Base-by-base conservation (phyloP, 257 asterid genomes). In the Nicotiana tomentosiformis region DNA sequence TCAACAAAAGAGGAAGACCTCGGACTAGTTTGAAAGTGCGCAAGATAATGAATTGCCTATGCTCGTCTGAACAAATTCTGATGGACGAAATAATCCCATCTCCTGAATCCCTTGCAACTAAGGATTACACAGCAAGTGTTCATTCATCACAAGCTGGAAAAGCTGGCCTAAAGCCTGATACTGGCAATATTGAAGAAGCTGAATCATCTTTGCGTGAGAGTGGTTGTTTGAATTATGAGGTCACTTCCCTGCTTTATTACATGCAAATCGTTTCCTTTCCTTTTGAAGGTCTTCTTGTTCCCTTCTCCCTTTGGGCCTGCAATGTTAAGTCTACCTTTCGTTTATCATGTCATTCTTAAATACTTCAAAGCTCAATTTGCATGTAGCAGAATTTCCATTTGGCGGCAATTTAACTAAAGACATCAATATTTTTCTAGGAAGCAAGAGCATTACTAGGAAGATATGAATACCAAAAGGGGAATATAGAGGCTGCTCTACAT, bases 391-490 rank as follows among this genome's bases (percentile, higher is more conserved):
- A 69, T 39, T 33, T 35, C 29, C 15, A 35, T 69, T 69, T 69
- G 56, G 56, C 16, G 46, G 77, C 14, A 46, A 53, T 33, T 32
- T 67, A 69, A 80, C 79, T 57, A 80, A 43, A 62, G 23, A 20
- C 64, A 29, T 81, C 56, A 3, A 78, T 64, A 80, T 68, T 66
- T 43, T 77, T 86, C 72, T 92, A 95, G 99, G 99, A 95, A 91
- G 99, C 98, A 46, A 93, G 99, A 85, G 98, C 99, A 18, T 83
- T 95, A 84, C 86, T 95, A 82, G 99, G 99, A 83, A 89, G 99
- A 85, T 93, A 90, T 61, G 99, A 95, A 86, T 93, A 90, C 87
- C 99, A 95, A 69, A 95, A 91, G 82, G 98, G 98, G 43, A 95
- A 95, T 83, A 81, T 91, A 69, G 97, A 95, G 91, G 95, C 94